Evolutionary conservation across 2,329 filamentous ascomycete genomes (phyloP).

Genomic region (Claviceps monticola): DNA sequence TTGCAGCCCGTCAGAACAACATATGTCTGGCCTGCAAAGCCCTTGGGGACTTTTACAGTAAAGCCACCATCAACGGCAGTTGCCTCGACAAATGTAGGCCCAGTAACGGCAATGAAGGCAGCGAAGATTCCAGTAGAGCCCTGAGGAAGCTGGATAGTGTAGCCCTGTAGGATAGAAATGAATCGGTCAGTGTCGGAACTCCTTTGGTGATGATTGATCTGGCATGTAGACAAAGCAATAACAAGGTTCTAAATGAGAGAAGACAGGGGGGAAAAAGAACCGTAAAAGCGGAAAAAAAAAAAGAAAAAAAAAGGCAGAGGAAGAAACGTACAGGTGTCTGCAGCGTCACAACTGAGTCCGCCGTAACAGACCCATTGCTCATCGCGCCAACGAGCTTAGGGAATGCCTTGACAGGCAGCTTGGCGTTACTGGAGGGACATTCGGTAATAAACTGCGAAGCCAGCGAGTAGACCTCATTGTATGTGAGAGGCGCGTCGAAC

Average conservation of each 20-base stretch:
- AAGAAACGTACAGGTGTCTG: neutral
- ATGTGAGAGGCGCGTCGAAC: constrained; percentile 44
- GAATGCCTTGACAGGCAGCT: constrained; percentile 48
- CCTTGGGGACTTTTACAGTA: constrained; percentile 9
- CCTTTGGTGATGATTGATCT: too few species aligned
- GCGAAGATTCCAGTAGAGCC: constrained; percentile 1
- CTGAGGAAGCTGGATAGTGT: constrained; percentile 1
- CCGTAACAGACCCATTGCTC: neutral
- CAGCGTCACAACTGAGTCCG: neutral
- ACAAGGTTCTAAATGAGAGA: too few species aligned
- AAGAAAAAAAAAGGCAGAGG: neutral
- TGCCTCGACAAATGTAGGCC: constrained; percentile 5
- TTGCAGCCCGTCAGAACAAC: constrained; percentile 21
- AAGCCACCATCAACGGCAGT: constrained; percentile 4
- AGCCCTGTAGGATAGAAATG: neutral
- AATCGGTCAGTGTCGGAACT: too few species aligned
- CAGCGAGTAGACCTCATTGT: constrained; percentile 50
- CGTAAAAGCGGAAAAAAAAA: neutral
- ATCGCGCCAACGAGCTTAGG: constrained; percentile 27
- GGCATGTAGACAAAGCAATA: too few species aligned
- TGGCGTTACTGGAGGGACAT: constrained; percentile 40
- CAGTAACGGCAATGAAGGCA: constrained; percentile 6
- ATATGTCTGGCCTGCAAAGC: constrained; percentile 20
- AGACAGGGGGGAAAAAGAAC: too few species aligned
- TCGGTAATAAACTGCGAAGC: constrained; percentile 45